phyloP scores from a whole-genome alignment of 352 stramenopile genomes.

The Globisporangium iwayamae region DNA sequence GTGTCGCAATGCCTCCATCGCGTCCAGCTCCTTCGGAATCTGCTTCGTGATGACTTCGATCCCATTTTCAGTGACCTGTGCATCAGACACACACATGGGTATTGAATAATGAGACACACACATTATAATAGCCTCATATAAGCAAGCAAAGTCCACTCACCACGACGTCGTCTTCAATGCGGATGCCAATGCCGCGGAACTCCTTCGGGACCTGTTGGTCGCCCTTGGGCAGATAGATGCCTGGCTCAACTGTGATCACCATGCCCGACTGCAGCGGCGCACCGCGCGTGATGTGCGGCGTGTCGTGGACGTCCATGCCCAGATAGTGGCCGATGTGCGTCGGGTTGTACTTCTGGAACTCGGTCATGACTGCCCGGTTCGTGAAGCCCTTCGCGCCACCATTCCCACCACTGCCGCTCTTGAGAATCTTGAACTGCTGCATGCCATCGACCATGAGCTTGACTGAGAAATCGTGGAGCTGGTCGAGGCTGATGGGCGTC shows the following conservation, averaged over 20 bases:
- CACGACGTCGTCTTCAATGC: slow-evolving; percentile 84
- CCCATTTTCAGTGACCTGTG: slow-evolving; percentile 64
- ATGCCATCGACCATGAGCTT: slow-evolving; percentile 66
- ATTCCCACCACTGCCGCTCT: slow-evolving; percentile 9
- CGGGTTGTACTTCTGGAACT: slow-evolving; percentile 83
- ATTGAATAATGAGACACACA: no score
- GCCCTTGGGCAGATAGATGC: slow-evolving; percentile 79
- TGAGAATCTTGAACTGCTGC: slow-evolving; percentile 61
- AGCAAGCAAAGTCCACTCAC: slow-evolving; percentile 28
- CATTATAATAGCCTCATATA: neutral
- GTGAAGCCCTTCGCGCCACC: slow-evolving; percentile 11
- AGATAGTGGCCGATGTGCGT: slow-evolving; percentile 86
- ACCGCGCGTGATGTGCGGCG: slow-evolving; percentile 59
- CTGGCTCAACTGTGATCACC: slow-evolving; percentile 81
- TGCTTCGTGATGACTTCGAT: slow-evolving; percentile 73
- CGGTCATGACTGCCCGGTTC: slow-evolving; percentile 34
- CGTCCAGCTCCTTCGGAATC: slow-evolving; percentile 66
- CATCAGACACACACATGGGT: slow-evolving; percentile 3
- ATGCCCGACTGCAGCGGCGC: slow-evolving; percentile 62
- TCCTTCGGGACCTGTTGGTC: slow-evolving; percentile 60
- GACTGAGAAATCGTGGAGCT: slow-evolving; percentile 73
- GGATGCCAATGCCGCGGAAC: slow-evolving; percentile 81
- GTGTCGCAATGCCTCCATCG: slow-evolving; percentile 56
- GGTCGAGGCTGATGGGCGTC: slow-evolving; percentile 58
- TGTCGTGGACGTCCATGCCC: slow-evolving; percentile 84